phyloP scores from a whole-genome alignment of 78 protist genomes.

The Creolimax fragrantissima region DNA sequence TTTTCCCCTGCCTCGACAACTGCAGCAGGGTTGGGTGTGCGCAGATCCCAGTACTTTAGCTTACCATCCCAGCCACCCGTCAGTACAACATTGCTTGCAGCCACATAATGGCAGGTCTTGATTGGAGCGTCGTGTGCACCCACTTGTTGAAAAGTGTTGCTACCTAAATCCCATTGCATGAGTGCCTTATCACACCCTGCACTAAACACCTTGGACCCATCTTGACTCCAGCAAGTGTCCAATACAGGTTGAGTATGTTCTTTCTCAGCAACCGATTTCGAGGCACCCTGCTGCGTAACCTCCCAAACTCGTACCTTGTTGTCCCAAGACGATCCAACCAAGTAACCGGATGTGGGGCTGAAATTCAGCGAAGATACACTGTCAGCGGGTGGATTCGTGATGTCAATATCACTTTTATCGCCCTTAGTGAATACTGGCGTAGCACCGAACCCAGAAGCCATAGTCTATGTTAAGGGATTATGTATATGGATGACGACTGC shows the following conservation, averaged over 20 bases:
- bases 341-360: not conserved
- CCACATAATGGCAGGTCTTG: not conserved
- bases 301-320: slow-evolving; percentile 13
- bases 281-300: not conserved
- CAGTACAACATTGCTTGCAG: not conserved
- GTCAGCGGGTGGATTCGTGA: not conserved
- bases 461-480: not conserved
- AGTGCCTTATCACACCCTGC: slow-evolving; percentile 58
- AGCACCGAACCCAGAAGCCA: not conserved
- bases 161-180: slow-evolving; percentile 47
- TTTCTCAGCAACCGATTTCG: not conserved
- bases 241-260: not conserved
- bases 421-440: not conserved
- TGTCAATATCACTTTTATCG: not conserved
- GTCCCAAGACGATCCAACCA: not conserved
- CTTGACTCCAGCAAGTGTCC: slow-evolving; percentile 36
- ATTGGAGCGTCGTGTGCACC: slow-evolving; percentile 66
- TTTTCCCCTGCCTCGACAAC: slow-evolving; percentile 18
- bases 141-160: slow-evolving; percentile 42
- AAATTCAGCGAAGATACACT: not conserved
- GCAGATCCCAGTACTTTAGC: slow-evolving; percentile 62
- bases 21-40: not conserved
- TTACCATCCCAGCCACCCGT: slow-evolving; percentile 8
- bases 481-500: no score
- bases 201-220: slow-evolving; percentile 44